phyloP scores from a whole-genome alignment of 148 eudicot genomes.

The Chenopodium formosanum region DNA sequence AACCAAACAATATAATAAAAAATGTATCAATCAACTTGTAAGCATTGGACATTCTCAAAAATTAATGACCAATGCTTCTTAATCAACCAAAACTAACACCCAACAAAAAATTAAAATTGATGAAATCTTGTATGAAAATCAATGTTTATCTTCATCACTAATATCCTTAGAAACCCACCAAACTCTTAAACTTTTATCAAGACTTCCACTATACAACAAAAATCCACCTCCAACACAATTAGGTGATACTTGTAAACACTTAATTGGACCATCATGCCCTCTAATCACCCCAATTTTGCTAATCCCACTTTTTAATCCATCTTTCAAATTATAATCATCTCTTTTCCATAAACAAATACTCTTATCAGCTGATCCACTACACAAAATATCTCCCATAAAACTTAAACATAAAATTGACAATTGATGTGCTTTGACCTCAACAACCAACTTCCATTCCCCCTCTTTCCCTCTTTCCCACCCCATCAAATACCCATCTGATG shows the following conservation, averaged over 20 bases:
- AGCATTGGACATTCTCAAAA: constrained; percentile 22
- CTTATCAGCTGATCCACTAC: constrained; percentile 83
- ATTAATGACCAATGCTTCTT: constrained; percentile 10
- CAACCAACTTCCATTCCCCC: constrained; percentile 49
- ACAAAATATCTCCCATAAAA: constrained; percentile 52
- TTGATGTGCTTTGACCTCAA: constrained; percentile 67
- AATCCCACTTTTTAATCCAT: constrained; percentile 37
- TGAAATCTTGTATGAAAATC: background rate
- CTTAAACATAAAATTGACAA: constrained; percentile 75
- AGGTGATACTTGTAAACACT: constrained; percentile 65
- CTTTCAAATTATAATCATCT: constrained; percentile 27
- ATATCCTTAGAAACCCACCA: constrained; percentile 77
- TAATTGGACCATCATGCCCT: constrained; percentile 84
- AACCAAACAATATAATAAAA: background rate
- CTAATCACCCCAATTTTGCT: constrained; percentile 46
- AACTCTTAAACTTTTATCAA: constrained; percentile 82
- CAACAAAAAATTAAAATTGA: background rate
- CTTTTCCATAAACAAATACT: constrained; percentile 70
- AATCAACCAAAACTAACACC: background rate
- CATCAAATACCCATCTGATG: constrained; percentile 72
- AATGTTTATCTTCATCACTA: constrained; percentile 19
- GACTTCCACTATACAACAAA: constrained; percentile 82
- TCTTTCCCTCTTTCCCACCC: constrained; percentile 52
- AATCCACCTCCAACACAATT: constrained; percentile 71
- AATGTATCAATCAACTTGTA: constrained; percentile 2